Evolutionary conservation across 83 land plant genomes (phyloP).

Genomic region (Isoetes engelmannii): DNA sequence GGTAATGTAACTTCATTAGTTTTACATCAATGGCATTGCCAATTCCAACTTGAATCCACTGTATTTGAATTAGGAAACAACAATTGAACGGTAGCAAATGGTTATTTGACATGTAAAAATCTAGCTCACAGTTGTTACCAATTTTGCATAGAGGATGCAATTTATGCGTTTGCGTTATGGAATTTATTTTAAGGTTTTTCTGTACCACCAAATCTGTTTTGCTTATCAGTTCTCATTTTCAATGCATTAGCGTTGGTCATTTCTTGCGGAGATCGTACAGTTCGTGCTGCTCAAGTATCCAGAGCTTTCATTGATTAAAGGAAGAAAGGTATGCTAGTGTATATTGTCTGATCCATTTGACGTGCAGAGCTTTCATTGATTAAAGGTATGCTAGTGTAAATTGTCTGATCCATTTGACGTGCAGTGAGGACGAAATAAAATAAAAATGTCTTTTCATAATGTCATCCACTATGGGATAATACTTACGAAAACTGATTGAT

Average conservation of each 20-base stretch:
- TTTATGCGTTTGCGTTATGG: not conserved
- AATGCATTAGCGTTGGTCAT: conserved; percentile 47
- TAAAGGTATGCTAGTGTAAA: not conserved
- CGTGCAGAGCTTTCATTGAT: not conserved
- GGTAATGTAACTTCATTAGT: conserved; percentile 28
- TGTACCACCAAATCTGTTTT: not conserved
- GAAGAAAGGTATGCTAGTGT: conserved; percentile 53
- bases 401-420: not conserved
- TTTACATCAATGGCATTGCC: not conserved
- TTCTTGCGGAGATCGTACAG: conserved; percentile 51
- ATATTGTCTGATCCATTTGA: not conserved
- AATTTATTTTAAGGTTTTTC: not conserved
- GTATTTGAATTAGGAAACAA: not conserved
- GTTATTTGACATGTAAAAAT: not conserved
- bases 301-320: conserved; percentile 54
- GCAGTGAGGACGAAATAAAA: not conserved
- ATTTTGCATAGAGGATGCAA: not conserved
- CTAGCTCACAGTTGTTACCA: not conserved
- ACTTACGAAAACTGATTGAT: not conserved
- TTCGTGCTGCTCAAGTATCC: conserved; percentile 51
- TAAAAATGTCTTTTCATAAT: not conserved
- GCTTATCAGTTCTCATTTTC: conserved; percentile 1
- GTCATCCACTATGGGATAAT: not conserved
- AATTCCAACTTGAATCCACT: not conserved
- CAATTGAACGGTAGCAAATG: not conserved